Base-by-base conservation (phyloP, 1,284 basidiomycete species). In the Cryptococcus jaspeensis region DNA sequence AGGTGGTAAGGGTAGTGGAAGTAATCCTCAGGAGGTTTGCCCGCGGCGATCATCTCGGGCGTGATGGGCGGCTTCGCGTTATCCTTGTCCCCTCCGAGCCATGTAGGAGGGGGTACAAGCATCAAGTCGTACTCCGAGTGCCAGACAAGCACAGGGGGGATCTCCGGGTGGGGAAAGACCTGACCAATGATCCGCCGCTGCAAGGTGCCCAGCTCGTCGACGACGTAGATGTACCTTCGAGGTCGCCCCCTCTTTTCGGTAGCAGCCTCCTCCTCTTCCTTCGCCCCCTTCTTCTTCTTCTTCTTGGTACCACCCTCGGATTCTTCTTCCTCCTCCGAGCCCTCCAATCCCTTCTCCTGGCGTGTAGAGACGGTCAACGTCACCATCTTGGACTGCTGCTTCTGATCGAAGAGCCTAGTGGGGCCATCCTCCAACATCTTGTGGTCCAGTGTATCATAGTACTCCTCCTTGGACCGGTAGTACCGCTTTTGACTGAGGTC, bases 161-260 rank as follows among this genome's bases (percentile, higher is more conserved):
- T 54, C 12, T 62, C 63, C 1, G 66, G 64, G 8, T 54, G 39
- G 1, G 67, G 58, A 15, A 50, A 55, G 9, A 73, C 50, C 20
- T 62, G 54, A 13, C 68, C 70, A 1, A 72, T 52, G 28, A 72
- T 50, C 6, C 50, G n/a, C 13, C 72, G 63, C 28, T 70, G 67
- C 36, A 67, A 52, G 12, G 52, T 59, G 3, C 74, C 74, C 35
- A 70, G 63, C 42, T 61, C 50, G 52, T 73, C 63, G 12, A 75
- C 71, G 7, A 74, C 66, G 28, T 69, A 65, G 38, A 74, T 54
- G 55, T 72, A 74, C 52, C 73, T 74, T 23, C 74, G 51, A 0
- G 72, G 74, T 20, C 74, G 62, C 38, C 73, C 73, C n/a, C 70
- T 39, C 54, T 60, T 53, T 22, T 59, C 56, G 46, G 62, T 63